Percentiles rank a stretch among this genome's conserved stretches.
These are phyloP conservation scores for Echites panduratus DNA, from an alignment of 257 asterid genomes.

Conservation along the genomic window DNA sequence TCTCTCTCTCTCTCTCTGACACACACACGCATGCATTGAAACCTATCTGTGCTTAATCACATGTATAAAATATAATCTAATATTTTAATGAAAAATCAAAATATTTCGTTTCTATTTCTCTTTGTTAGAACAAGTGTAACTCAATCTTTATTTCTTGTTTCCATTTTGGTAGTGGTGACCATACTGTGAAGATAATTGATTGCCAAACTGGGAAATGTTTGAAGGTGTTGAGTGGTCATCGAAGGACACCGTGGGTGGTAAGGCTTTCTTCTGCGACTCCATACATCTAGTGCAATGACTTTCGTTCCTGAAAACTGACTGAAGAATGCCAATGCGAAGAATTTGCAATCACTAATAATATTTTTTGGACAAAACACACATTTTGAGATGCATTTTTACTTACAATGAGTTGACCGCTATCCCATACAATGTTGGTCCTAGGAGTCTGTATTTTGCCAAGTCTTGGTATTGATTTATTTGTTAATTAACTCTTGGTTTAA, in stretches of 20 bases:
- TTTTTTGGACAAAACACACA: neutral
- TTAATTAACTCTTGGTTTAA: neutral
- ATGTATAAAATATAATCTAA: neutral
- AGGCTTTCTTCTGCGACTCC: constrained; percentile 29
- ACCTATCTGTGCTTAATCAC: neutral
- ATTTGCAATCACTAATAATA: neutral
- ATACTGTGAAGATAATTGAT: constrained; percentile 89
- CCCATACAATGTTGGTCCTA: neutral
- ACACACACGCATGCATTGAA: neutral
- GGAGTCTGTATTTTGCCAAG: neutral
- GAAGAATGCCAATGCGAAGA: constrained; percentile 1
- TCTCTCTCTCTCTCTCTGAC: neutral
- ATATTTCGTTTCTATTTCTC: neutral
- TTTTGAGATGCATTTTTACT: neutral
- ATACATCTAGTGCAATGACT: constrained; percentile 5
- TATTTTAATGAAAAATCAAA: neutral
- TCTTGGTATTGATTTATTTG: neutral
- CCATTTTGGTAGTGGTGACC: constrained; percentile 78
- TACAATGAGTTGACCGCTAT: neutral
- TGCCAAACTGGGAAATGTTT: constrained; percentile 87
- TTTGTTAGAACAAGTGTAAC: neutral
- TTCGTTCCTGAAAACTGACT: neutral
- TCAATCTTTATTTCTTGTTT: constrained; percentile 2
- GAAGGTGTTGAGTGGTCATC: constrained; percentile 94
- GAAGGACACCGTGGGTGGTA: constrained; percentile 99